Evolutionary conservation across 768 basidiomycete genomes (phyloP), one percentile per base, ranked within the genome.

Genomic region (Lentinula lateritia): DNA sequence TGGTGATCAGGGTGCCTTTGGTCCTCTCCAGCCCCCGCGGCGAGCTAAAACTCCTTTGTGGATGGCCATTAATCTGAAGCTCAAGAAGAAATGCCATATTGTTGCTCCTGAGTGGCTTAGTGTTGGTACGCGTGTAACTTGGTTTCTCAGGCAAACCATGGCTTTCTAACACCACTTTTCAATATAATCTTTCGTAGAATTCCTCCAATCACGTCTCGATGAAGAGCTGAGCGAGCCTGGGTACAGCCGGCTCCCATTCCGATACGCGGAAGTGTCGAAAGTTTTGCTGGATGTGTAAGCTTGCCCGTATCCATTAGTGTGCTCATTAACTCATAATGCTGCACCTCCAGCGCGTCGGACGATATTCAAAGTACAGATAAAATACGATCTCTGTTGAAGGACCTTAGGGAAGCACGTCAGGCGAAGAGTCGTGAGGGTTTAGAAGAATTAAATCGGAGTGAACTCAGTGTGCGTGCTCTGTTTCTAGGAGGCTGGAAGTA

Each of bases 31-130:
- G 6, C 95, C 97, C 1, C 96, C 96, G 5, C 82, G 85, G 61
- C 90, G 90, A 72, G 81, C 88, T 41, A 82, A 82, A 65, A 85
- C 98, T n/a, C 97, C 97, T 0, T 77, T 98, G 3, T 99, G 97
- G 97, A 88, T 99, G 79, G 97, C 96, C 0, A 77, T 92, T 2
- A 93, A 96, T 69, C 78, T 98, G 54, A 99, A 99, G 75, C 71
- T 88, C 69, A 97, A 98, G 80, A 90, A 92, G 72, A 95, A 95
- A 74, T 98, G 96, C 64, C 87, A 92, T 66, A 93, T 99, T 54
- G 80, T 98, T 13, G 81, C 93, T 1, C 97, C 97, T 3, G 80
- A 83, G 35, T 99, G 97, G 97, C 78, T 99, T 34, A 85, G 78
- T 64, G 83, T 91, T 45, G 93, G 94, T 95, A 64, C 63, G 90